Conservation (phyloP, 2,329 filamentous ascomycete genomes). For the Cladorrhinum sp. region DNA sequence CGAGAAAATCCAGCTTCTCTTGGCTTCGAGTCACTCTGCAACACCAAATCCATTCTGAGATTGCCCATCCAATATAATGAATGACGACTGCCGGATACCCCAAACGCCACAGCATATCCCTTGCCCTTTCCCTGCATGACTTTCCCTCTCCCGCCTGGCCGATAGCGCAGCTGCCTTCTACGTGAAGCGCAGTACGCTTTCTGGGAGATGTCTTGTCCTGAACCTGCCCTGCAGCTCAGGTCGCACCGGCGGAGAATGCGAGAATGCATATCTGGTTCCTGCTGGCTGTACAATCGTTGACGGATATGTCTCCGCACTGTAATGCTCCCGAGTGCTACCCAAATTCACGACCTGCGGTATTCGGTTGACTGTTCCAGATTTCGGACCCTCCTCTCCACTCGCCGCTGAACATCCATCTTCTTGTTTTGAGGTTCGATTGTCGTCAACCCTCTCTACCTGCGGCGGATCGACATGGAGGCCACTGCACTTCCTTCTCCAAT, state of each 20-base stretch:
- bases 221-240: conserved; percentile 8
- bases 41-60: not conserved
- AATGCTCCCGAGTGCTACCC: conserved; percentile 22
- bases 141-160: conserved; percentile 1
- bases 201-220: not conserved
- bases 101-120: not conserved
- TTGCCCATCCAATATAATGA: not conserved
- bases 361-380: conserved; percentile 3
- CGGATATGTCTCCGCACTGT: conserved; percentile 21
- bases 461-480: conserved; percentile 10
- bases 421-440: not conserved
- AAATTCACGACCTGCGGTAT: conserved; percentile 3
- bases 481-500: conserved; percentile 17
- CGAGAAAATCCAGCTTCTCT: no score
- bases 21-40: no score
- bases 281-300: not conserved
- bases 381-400: not conserved
- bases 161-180: not conserved
- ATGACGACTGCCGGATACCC: not conserved
- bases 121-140: not conserved
- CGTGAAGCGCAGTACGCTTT: not conserved
- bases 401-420: not conserved
- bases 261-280: no score
- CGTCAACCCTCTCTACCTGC: conserved; percentile 3
- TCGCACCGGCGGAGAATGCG: conserved; percentile 6